Evolutionary conservation across 768 basidiomycete species (phyloP), one percentile per base, ranked within the genome.

Genomic region (Pisolithus orientalis): DNA sequence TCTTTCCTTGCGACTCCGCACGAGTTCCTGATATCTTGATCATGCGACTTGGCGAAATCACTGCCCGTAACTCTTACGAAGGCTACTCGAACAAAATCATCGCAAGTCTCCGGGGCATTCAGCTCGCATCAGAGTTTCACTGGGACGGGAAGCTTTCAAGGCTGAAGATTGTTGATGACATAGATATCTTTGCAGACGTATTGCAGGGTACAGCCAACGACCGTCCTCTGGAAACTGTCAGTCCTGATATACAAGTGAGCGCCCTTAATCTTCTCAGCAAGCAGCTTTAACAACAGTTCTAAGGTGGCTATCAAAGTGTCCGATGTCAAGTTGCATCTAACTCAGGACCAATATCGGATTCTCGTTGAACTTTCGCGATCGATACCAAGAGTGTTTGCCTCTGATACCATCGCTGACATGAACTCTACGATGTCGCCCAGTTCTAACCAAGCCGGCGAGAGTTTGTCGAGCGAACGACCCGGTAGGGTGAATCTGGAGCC

Each of bases 81-180:
- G 66, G 55, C 17, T 73, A 73, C 24, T 62, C 70, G 44, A 84
- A 80, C 59, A 84, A 75, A 49, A 86, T 84, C 45, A 72, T 74
- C 4, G 94, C 94, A 16, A 84, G 85, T 57, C 76, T 99, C 38
- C 77, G 73, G 39, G 93, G 94, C 14, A 85, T 98, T 31, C 88
- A 89, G 59, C 77, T 98, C 28, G 76, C 85, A 13, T 94, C 94
- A 17, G 80, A 76, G 39, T 70, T 88, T 39, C 70, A 78, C 57
- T 69, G 75, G 39, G 74, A 75, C 13, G 77, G 72, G 42, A 61
- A 76, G 54, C 55, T 72, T 11, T 76, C 80, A 16, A 72, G 67
- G 1, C 75, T 98, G 52, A 93, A 90, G 68, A 91, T 99, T 59
- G 87, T 99, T 32, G 91, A 96, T 58, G 89, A 95, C 62, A 93